Base-by-base conservation (phyloP, 441 rosid genomes). In the Bocquillonia castaneifolia region DNA sequence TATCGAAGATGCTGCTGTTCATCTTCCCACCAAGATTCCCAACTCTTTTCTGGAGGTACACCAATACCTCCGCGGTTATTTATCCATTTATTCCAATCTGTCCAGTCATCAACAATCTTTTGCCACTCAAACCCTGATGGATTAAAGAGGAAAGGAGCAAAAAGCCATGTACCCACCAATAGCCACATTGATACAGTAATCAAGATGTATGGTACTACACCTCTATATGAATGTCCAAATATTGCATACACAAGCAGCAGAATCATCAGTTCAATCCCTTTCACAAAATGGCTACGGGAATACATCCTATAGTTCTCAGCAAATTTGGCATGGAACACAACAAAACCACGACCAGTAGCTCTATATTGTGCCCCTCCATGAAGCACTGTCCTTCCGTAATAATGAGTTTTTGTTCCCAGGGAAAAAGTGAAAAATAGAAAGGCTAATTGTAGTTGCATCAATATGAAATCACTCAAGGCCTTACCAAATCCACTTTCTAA, bases 21-120 rank as follows among this genome's bases (percentile, higher is more conserved):
- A 72, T 92, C 92, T 67, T 94, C 99, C 99, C 99, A 94, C 99
- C 99, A 94, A 0, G 99, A 94, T 75, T 94, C 99, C 99, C 99
- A 94, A 78, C 99, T 92, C 77, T 94, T 94, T 71, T 87, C 98
- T 8, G 99, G 84, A 4, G 93, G 90, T 17, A 94, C 99, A 71
- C 99, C 99, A 34, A 94, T 92, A 64, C 99, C 99, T 6, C 99
- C 99, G 18, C 84, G 81, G 78, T 92, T 94, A 67, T 84, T 83
- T 63, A 92, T 87, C 99, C 99, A 94, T 81, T 94, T 94, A 77
- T 88, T 92, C 99, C 99, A 94, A 78, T 94, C 99, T 68, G 99
- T 88, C 99, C 99, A 94, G 74, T 94, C 99, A 77, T 94, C 99
- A 67, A 94, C 85, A 63, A 94, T 94, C 73, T 94, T 94, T 82